Evolutionary conservation across 1,284 basidiomycete species (phyloP).

Genomic region (Violaceomyces palustris): DNA sequence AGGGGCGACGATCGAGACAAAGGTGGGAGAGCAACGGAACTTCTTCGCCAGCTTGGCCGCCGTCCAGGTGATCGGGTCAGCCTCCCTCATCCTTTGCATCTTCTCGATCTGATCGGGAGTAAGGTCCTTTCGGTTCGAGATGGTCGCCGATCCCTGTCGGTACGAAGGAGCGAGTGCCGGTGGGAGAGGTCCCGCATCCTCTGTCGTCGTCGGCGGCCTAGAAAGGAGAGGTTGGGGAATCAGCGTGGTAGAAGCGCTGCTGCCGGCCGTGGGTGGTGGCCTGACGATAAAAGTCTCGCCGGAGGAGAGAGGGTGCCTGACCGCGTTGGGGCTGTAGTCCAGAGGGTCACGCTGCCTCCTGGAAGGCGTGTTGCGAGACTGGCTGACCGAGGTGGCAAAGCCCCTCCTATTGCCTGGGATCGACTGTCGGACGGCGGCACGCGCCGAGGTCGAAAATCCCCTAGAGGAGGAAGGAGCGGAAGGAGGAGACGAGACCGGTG

Average conservation of each 20-base stretch:
- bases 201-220: constrained; percentile 6
- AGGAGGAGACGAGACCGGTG: no score
- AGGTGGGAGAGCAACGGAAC: constrained; percentile 40
- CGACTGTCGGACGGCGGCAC: no score
- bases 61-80: constrained; percentile 35
- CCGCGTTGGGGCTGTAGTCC: constrained; percentile 25
- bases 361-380: constrained; percentile 37
- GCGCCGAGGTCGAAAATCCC: no score
- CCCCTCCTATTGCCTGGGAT: constrained; percentile 2
- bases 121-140: no score
- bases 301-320: constrained; percentile 27
- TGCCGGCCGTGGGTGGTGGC: constrained; percentile 27
- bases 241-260: constrained; percentile 18
- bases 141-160: no score
- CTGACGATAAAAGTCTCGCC: constrained; percentile 49
- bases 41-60: constrained; percentile 29
- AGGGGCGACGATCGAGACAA: constrained; percentile 46
- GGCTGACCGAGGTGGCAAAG: constrained; percentile 23
- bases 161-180: constrained; percentile 20
- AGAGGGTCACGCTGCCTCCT: constrained; percentile 48
- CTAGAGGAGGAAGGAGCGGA: constrained; percentile 1
- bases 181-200: constrained; percentile 9
- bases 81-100: constrained; percentile 35
- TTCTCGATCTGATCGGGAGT: constrained; percentile 32
- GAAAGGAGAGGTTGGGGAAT: constrained; percentile 24